These are phyloP conservation scores for Diplodia mutila DNA, from an alignment of 2,329 filamentous ascomycete species.

Conservation along the genomic window DNA sequence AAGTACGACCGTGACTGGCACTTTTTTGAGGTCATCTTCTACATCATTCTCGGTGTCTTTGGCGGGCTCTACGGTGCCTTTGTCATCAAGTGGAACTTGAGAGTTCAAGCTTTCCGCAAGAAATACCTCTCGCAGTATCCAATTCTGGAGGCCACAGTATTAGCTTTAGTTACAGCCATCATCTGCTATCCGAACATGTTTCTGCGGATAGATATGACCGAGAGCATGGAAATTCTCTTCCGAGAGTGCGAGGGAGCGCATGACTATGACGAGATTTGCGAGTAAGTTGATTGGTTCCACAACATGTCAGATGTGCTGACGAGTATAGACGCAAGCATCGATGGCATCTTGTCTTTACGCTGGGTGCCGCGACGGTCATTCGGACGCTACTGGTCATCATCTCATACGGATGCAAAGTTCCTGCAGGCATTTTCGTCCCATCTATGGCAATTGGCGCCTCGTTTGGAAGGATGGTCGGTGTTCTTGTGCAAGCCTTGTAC, in stretches of 20 bases:
- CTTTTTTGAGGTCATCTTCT: constrained; percentile 94
- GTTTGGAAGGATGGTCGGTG: constrained; percentile 92
- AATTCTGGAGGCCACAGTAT: constrained; percentile 80
- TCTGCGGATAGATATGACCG: constrained; percentile 95
- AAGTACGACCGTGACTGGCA: constrained; percentile 96
- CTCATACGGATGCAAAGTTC: constrained; percentile 97
- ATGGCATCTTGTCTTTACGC: constrained; percentile 75
- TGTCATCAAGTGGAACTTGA: constrained; percentile 96
- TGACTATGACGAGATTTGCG: constrained; percentile 88
- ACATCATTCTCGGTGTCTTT: constrained; percentile 87
- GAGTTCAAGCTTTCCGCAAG: constrained; percentile 89
- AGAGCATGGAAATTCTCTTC: constrained; percentile 98
- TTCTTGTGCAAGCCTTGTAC: constrained; percentile 86
- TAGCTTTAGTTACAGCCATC: constrained; percentile 82
- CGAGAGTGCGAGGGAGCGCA: constrained; percentile 87
- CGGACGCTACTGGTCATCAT: constrained; percentile 87
- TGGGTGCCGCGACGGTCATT: constrained; percentile 78
- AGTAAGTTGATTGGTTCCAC: constrained; percentile 51
- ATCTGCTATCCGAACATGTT: constrained; percentile 98
- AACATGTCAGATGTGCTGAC: constrained; percentile 38
- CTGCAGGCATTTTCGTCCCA: constrained; percentile 95
- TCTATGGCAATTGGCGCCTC: constrained; percentile 97
- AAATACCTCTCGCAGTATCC: constrained; percentile 85
- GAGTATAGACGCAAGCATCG: constrained; percentile 62
- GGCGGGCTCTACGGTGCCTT: constrained; percentile 94